Evolutionary conservation across 2,329 filamentous ascomycete species (phyloP).

Genomic region (Colletotrichum cuscutae): DNA sequence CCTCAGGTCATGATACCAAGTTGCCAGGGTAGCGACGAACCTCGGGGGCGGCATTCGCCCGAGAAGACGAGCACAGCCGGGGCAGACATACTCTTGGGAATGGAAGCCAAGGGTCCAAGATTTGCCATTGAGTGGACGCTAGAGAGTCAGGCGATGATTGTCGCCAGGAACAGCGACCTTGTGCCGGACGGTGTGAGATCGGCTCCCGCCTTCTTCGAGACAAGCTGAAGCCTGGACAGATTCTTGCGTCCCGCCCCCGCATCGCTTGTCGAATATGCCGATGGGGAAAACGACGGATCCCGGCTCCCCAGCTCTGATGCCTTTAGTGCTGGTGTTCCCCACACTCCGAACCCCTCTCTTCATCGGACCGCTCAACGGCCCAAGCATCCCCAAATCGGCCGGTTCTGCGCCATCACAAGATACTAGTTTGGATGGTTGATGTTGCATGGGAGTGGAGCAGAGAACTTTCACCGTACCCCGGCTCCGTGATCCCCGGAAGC

Average conservation of each 20-base stretch:
- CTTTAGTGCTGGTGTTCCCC: not conserved
- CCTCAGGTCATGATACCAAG: not conserved
- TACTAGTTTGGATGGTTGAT: not conserved
- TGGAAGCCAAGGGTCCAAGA: not conserved
- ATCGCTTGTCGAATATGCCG: constrained; percentile 30
- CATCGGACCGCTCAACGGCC: not conserved
- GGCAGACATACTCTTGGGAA: not conserved
- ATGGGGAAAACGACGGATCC: not conserved
- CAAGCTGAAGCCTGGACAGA: not conserved
- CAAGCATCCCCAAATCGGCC: constrained; percentile 14
- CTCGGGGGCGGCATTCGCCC: constrained; percentile 22
- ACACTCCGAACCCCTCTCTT: not conserved
- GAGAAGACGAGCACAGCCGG: constrained; percentile 21
- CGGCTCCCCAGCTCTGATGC: not conserved
- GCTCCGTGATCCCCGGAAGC: constrained; percentile 33
- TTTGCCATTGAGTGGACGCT: not conserved
- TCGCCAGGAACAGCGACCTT: not conserved
- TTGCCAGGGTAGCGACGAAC: not conserved
- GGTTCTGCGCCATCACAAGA: constrained; percentile 25
- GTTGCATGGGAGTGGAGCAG: constrained; percentile 16
- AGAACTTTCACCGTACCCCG: not conserved
- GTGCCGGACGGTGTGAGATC: not conserved
- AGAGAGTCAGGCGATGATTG: not conserved
- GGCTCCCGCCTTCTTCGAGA: not conserved
- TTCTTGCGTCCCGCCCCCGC: constrained; percentile 27